These are phyloP conservation scores for Diaporthe citri DNA, from an alignment of 2,329 filamentous ascomycete species.

Conservation along the genomic window DNA sequence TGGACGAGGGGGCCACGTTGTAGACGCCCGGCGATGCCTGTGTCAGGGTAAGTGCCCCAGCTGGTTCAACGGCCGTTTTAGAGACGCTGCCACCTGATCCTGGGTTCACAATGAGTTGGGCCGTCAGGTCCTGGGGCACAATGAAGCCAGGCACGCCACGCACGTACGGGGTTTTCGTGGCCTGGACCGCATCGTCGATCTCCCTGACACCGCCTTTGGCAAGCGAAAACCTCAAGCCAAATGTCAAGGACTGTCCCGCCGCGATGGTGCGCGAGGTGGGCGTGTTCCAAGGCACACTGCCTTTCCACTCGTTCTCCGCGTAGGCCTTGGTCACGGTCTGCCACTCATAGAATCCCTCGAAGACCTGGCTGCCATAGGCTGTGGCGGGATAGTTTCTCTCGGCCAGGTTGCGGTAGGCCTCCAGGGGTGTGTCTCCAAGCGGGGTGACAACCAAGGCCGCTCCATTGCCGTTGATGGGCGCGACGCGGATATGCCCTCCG, in stretches of 20 bases:
- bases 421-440: conserved; percentile 58
- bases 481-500: conserved; percentile 68
- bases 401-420: conserved; percentile 66
- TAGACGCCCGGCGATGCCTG: conserved; percentile 51
- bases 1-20: conserved; percentile 55
- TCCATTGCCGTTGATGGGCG: conserved; percentile 64
- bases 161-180: conserved; percentile 60
- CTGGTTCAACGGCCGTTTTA: conserved; percentile 55
- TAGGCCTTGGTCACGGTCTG: conserved; percentile 66
- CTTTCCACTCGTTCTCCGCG: conserved; percentile 68
- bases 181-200: conserved; percentile 60
- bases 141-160: conserved; percentile 68
- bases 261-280: conserved; percentile 60
- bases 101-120: conserved; percentile 59
- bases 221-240: conserved; percentile 65
- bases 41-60: conserved; percentile 52
- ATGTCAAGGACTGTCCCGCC: conserved; percentile 58
- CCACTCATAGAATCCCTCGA: conserved; percentile 73
- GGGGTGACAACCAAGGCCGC: conserved; percentile 68
- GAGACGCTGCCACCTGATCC: conserved; percentile 53
- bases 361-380: conserved; percentile 65
- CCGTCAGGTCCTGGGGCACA: conserved; percentile 60
- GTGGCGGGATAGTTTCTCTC: conserved; percentile 57
- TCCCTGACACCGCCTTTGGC: conserved; percentile 57
- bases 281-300: conserved; percentile 65